A percentile compares a stretch with the other conserved stretches of the same genome.
phyloP scores from a whole-genome alignment of 2,329 filamentous ascomycete genomes.

The Gyromitra esculenta region DNA sequence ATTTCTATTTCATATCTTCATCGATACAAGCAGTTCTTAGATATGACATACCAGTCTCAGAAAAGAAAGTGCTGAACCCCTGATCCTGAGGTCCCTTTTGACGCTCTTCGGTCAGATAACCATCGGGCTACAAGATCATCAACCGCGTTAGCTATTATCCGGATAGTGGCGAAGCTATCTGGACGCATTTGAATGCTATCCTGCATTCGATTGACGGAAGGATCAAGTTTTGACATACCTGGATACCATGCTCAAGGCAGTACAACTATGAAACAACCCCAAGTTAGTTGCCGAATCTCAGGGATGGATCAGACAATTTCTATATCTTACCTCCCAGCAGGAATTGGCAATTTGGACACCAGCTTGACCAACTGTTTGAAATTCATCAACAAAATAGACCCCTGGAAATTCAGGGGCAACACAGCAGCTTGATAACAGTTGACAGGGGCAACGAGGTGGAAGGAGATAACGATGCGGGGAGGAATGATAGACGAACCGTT shows the following conservation, averaged over 20 bases:
- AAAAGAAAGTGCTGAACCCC: conserved; percentile 99
- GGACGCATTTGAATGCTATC: conserved; percentile 21
- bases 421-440: conserved; percentile 47
- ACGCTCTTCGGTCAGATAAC: conserved; percentile 97
- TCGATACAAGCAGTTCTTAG: not conserved
- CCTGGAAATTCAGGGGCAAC: conserved; percentile 51
- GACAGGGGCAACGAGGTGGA: conserved; percentile 43
- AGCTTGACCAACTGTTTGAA: conserved; percentile 89
- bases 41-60: conserved; percentile 85
- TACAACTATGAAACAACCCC: conserved; percentile 76
- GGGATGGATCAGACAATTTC: conserved; percentile 10
- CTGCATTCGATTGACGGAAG: conserved; percentile 17
- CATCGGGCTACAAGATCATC: conserved; percentile 77
- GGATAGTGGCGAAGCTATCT: conserved; percentile 7
- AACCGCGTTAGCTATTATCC: conserved; percentile 37
- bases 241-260: conserved; percentile 99
- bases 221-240: conserved; percentile 72
- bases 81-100: conserved; percentile 92
- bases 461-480: conserved; percentile 43
- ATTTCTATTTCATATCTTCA: conserved; percentile 17
- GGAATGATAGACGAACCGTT: conserved; percentile 75
- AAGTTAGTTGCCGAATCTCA: conserved; percentile 58
- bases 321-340: conserved; percentile 93
- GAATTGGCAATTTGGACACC: conserved; percentile 99
- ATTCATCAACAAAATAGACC: conserved; percentile 42